phyloP scores from a whole-genome alignment of 352 stramenopile species.

The Globisporangium nodosum region DNA sequence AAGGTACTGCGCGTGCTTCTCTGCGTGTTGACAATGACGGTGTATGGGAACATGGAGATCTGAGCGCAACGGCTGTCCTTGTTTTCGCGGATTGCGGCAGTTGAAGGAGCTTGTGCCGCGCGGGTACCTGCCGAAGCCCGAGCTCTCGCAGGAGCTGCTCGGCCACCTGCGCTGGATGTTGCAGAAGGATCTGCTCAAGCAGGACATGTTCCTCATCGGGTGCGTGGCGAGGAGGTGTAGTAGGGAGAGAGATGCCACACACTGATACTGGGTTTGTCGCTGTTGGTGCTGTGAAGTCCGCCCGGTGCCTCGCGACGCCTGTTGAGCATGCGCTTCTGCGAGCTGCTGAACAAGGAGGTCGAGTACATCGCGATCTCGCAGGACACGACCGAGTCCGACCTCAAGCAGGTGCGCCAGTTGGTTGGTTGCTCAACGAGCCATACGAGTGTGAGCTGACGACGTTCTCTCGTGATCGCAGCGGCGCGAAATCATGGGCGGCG shows the following conservation, averaged over 20 bases:
- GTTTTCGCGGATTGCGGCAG: constrained; percentile 10
- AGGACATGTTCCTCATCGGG: constrained; percentile 88
- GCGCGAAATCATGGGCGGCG: constrained; percentile 63
- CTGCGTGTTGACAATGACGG: no score
- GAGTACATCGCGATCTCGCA: constrained; percentile 91
- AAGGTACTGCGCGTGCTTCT: constrained; percentile 16
- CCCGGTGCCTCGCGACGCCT: constrained; percentile 66
- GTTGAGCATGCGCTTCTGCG: constrained; percentile 81
- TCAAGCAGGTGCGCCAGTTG: constrained; percentile 68
- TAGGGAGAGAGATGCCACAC: not conserved
- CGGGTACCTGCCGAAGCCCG: constrained; percentile 40
- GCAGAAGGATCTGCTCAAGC: constrained; percentile 76
- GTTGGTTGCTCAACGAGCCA: not conserved
- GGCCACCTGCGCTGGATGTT: constrained; percentile 83
- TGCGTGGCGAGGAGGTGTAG: constrained; percentile 9
- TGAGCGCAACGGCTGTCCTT: not conserved
- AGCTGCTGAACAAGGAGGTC: constrained; percentile 78
- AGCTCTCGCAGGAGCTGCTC: constrained; percentile 47
- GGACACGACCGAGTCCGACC: constrained; percentile 92
- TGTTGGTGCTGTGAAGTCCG: constrained; percentile 25
- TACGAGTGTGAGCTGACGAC: not conserved
- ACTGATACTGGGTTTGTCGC: not conserved
- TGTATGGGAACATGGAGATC: not conserved
- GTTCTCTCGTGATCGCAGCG: constrained; percentile 19
- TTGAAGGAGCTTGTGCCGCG: constrained; percentile 46